phyloP scores from a whole-genome alignment of 1,284 basidiomycete genomes.

The Nidula niveotomentosa region DNA sequence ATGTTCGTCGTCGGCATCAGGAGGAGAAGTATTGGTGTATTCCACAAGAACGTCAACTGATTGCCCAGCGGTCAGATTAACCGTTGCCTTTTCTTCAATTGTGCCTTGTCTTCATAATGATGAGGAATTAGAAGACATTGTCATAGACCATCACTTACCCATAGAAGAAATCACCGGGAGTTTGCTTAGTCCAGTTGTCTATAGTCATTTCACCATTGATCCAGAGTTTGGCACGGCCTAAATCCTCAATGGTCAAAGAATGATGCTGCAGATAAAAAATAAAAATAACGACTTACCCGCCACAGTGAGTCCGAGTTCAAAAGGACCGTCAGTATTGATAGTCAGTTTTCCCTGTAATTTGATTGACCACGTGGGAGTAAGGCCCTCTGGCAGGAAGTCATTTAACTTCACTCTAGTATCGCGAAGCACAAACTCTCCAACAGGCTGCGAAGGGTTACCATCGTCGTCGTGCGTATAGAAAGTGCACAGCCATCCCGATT shows the following conservation, averaged over 20 bases:
- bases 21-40: constrained; percentile 61
- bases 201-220: constrained; percentile 61
- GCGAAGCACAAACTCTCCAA: constrained; percentile 49
- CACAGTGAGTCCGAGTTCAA: constrained; percentile 57
- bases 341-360: constrained; percentile 45
- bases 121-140: background rate
- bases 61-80: constrained; percentile 43
- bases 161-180: constrained; percentile 68
- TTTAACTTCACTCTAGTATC: constrained; percentile 68
- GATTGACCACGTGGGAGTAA: constrained; percentile 50
- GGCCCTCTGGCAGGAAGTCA: constrained; percentile 57
- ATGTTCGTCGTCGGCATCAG: constrained; percentile 41
- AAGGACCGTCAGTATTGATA: constrained; percentile 38
- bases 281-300: constrained; percentile 33
- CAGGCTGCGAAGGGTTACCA: constrained; percentile 39
- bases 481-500: constrained; percentile 60
- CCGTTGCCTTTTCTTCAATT: constrained; percentile 54
- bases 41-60: constrained; percentile 53
- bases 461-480: constrained; percentile 56
- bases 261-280: background rate
- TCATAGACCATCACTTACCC: constrained; percentile 35
- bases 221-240: constrained; percentile 59
- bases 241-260: background rate
- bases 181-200: constrained; percentile 71
- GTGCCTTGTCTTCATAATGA: constrained; percentile 49